phyloP scores from a whole-genome alignment of 148 eudicot genomes.

The Rhododendron griersonianum region DNA sequence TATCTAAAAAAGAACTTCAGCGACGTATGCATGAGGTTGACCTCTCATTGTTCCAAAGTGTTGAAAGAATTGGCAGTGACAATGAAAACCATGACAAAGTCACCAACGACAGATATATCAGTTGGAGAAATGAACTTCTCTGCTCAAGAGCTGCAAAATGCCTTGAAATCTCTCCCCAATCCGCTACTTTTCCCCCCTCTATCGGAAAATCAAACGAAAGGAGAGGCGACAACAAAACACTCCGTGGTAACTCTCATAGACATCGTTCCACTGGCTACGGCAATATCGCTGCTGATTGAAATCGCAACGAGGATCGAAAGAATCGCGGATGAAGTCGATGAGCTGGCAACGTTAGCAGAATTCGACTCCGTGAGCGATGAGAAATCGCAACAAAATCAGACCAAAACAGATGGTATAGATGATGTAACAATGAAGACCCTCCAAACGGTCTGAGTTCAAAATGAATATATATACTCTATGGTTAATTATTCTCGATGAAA shows the following conservation, averaged over 20 bases:
- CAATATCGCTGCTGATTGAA: slow-evolving; percentile 63
- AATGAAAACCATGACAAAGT: slow-evolving; percentile 50
- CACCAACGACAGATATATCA: slow-evolving; percentile 39
- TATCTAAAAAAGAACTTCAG: slow-evolving; percentile 46
- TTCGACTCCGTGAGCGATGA: slow-evolving; percentile 34
- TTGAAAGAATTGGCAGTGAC: slow-evolving; percentile 50
- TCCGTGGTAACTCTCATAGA: slow-evolving; percentile 37
- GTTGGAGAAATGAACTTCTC: slow-evolving; percentile 50
- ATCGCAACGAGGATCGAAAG: slow-evolving; percentile 58
- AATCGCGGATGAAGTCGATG: slow-evolving; percentile 45
- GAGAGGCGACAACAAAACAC: slow-evolving; percentile 8
- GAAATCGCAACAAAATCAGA: slow-evolving; percentile 30
- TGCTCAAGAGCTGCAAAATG: slow-evolving; percentile 61
- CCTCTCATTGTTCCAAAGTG: slow-evolving; percentile 48
- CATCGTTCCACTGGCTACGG: slow-evolving; percentile 62
- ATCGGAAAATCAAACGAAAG: not conserved
- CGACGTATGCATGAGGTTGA: slow-evolving; percentile 43
- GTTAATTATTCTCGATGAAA: not conserved
- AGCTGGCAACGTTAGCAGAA: slow-evolving; percentile 51
- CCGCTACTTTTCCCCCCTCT: slow-evolving; percentile 13
- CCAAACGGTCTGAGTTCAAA: slow-evolving; percentile 13
- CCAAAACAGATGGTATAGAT: slow-evolving; percentile 23
- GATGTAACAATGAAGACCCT: slow-evolving; percentile 14
- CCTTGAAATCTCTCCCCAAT: slow-evolving; percentile 42
- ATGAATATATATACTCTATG: not conserved